Evolutionary conservation across 2,329 filamentous ascomycete species (phyloP).

Genomic region (Venturia asperata): DNA sequence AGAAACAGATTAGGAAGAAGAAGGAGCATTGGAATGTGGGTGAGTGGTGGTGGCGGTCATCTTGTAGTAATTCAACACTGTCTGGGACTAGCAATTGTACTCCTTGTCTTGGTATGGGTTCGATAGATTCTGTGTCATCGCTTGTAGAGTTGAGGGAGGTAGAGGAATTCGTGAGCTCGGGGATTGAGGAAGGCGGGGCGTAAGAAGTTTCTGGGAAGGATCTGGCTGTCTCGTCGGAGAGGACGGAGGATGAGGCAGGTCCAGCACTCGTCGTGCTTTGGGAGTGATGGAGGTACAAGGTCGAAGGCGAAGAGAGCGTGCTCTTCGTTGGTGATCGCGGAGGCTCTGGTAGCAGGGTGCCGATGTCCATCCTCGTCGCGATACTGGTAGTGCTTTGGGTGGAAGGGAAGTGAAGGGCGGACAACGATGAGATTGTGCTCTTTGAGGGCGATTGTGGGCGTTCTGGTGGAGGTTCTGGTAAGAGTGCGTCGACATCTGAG

Average conservation of each 20-base stretch:
- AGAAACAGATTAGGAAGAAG: constrained; percentile 14
- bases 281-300: background rate
- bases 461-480: constrained; percentile 3
- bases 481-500: background rate
- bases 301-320: background rate
- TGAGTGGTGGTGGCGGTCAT: background rate
- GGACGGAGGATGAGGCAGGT: background rate
- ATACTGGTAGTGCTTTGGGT: background rate
- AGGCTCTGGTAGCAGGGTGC: background rate
- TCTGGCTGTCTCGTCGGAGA: too few relatives aligned
- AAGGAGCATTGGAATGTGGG: constrained; percentile 11
- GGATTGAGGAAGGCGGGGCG: background rate
- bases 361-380: background rate
- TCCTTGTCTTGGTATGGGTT: constrained; percentile 11
- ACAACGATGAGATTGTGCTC: background rate
- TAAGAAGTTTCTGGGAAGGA: background rate
- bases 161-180: constrained; percentile 1
- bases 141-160: background rate
- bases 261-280: background rate
- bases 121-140: background rate
- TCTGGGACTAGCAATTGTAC: constrained; percentile 9
- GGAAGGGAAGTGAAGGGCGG: background rate
- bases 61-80: background rate
- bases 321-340: background rate
- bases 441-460: background rate